Evolutionary conservation across 495 filamentous ascomycete species (phyloP).

Genomic region (Penicillium riverlandense): DNA sequence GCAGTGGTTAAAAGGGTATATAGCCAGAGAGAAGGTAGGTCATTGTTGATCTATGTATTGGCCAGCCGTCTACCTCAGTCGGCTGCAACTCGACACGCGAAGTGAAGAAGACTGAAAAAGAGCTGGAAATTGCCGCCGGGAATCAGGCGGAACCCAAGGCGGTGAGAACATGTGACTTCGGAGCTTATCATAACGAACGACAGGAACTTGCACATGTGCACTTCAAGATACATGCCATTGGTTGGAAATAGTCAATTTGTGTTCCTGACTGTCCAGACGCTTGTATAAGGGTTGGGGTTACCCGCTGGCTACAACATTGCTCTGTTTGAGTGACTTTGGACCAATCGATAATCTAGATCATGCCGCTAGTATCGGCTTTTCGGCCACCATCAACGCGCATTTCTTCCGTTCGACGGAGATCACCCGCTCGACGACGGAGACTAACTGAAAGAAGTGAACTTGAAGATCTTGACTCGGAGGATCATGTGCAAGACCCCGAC

Average conservation of each 20-base stretch:
- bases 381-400: slow-evolving; percentile 27
- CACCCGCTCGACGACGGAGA: slow-evolving; percentile 14
- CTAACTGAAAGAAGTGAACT: slow-evolving; percentile 4
- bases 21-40: background rate
- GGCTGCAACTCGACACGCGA: background rate
- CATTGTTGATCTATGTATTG: slow-evolving; percentile 6
- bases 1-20: background rate
- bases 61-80: background rate
- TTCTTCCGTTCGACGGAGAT: slow-evolving; percentile 15
- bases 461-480: slow-evolving; percentile 7
- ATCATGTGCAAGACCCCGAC: slow-evolving; percentile 17
- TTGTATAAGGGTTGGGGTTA: too few species aligned
- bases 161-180: background rate
- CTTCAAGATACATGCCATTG: too few species aligned
- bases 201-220: too few species aligned
- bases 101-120: background rate
- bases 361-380: slow-evolving; percentile 33
- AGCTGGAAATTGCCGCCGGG: background rate
- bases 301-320: background rate
- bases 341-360: background rate
- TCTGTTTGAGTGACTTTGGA: background rate
- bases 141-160: background rate
- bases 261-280: too few species aligned
- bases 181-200: too few species aligned
- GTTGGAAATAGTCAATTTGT: too few species aligned